These are phyloP conservation scores for Scedosporium apiospermum DNA, from an alignment of 2,329 filamentous ascomycete genomes.

Conservation along the genomic window DNA sequence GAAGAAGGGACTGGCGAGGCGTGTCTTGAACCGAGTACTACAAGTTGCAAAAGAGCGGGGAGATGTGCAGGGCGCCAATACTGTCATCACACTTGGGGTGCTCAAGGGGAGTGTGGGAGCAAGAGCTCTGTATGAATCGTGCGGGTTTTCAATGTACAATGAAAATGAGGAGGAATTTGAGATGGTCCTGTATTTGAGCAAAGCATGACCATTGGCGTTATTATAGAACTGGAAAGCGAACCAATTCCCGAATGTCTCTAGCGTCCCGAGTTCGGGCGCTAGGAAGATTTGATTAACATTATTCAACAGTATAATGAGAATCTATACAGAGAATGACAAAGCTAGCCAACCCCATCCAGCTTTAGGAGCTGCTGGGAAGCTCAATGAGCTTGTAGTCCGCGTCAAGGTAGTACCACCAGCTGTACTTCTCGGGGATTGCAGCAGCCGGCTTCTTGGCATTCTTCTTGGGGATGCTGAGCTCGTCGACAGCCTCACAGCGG, in stretches of 20 bases:
- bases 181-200: neutral
- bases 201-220: neutral
- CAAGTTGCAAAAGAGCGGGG: neutral
- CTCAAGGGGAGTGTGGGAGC: neutral
- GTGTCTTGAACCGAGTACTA: neutral
- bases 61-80: neutral
- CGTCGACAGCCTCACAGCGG: slow-evolving; percentile 20
- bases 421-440: slow-evolving; percentile 20
- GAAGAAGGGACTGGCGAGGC: neutral
- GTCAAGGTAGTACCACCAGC: slow-evolving; percentile 28
- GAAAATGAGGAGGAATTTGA: neutral
- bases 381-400: slow-evolving; percentile 20
- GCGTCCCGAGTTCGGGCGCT: no score
- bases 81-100: neutral
- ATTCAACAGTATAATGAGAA: no score
- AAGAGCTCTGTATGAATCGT: neutral
- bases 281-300: no score
- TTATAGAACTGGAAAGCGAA: no score
- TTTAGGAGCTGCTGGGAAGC: slow-evolving; percentile 9
- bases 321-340: no score
- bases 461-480: slow-evolving; percentile 21
- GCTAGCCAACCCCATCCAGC: no score
- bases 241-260: no score
- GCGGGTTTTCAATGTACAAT: neutral
- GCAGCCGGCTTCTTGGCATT: slow-evolving; percentile 20